Evolutionary conservation across 495 filamentous ascomycete genomes (phyloP).

Genomic region (Pyrenopolyporus hunteri): DNA sequence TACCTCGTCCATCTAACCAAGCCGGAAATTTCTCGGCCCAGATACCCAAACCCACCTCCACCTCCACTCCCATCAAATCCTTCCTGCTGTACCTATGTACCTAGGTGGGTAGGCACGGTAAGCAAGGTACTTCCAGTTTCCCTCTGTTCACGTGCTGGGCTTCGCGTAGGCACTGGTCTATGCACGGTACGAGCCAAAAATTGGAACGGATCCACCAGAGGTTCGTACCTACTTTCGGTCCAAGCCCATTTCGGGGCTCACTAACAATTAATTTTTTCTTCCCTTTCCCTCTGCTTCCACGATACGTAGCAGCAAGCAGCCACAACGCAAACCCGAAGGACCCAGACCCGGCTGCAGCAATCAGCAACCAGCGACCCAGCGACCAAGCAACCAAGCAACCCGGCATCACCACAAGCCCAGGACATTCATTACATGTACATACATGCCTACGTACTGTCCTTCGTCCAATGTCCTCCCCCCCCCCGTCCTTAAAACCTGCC

Average conservation of each 20-base stretch:
- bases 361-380: neutral
- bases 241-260: neutral
- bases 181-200: too few relatives aligned
- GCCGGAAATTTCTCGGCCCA: conserved; percentile 25
- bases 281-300: conserved; percentile 1
- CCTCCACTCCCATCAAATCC: too few relatives aligned
- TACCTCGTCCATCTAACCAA: too few relatives aligned
- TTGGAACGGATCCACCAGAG: neutral
- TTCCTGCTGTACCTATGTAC: neutral
- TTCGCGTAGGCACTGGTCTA: neutral
- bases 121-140: too few relatives aligned
- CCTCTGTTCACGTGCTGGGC: too few relatives aligned
- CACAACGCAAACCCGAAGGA: too few relatives aligned
- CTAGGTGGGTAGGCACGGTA: neutral
- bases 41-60: too few relatives aligned
- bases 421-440: too few relatives aligned
- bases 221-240: neutral
- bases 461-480: neutral
- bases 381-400: neutral
- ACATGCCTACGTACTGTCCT: too few relatives aligned
- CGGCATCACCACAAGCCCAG: neutral
- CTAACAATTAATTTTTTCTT: conserved; percentile 21
- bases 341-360: too few relatives aligned
- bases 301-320: too few relatives aligned
- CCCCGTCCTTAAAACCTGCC: conserved; percentile 8